Percentiles rank a stretch among this genome's conserved stretches.
phyloP scores from a whole-genome alignment of 1,284 basidiomycete genomes.

The Pseudozyma sp. region DNA sequence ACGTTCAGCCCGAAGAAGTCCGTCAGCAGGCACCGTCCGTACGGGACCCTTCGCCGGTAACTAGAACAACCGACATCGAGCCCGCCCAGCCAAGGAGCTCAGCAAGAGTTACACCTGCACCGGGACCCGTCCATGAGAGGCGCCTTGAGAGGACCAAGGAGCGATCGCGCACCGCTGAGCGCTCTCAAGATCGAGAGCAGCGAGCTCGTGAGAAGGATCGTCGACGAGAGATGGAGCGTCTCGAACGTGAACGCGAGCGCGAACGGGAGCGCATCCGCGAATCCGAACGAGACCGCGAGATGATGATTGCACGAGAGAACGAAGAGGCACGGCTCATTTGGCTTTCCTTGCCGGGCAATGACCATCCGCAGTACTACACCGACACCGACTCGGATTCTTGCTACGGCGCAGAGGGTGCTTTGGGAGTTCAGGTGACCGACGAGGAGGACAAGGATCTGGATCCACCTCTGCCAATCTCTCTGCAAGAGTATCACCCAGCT shows the following conservation, averaged over 20 bases:
- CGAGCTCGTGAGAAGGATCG: constrained; percentile 46
- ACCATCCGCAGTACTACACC: constrained; percentile 61
- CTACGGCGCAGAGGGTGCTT: constrained; percentile 41
- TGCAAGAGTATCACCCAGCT: constrained; percentile 40
- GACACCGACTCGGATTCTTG: constrained; percentile 58
- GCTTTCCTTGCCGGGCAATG: constrained; percentile 58
- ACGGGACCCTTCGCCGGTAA: constrained; percentile 10
- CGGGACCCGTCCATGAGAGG: constrained; percentile 22
- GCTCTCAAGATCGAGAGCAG: constrained; percentile 46
- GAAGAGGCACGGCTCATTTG: constrained; percentile 54
- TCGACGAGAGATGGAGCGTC: constrained; percentile 41
- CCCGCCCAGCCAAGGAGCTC: constrained; percentile 11
- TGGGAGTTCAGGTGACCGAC: constrained; percentile 40
- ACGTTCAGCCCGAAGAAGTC: constrained; percentile 8
- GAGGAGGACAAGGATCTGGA: constrained; percentile 52
- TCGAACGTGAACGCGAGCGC: constrained; percentile 43
- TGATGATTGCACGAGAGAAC: constrained; percentile 53
- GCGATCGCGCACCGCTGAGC: constrained; percentile 31
- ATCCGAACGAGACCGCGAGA: constrained; percentile 42
- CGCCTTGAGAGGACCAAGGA: constrained; percentile 32
- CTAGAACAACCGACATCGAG: constrained; percentile 11
- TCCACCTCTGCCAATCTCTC: constrained; percentile 38
- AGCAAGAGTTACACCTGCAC: constrained; percentile 20
- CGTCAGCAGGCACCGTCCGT: constrained; percentile 3
- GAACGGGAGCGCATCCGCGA: constrained; percentile 51